Evolutionary conservation across 2,329 filamentous ascomycete genomes (phyloP).

Genomic region (Cryphonectria japonica): DNA sequence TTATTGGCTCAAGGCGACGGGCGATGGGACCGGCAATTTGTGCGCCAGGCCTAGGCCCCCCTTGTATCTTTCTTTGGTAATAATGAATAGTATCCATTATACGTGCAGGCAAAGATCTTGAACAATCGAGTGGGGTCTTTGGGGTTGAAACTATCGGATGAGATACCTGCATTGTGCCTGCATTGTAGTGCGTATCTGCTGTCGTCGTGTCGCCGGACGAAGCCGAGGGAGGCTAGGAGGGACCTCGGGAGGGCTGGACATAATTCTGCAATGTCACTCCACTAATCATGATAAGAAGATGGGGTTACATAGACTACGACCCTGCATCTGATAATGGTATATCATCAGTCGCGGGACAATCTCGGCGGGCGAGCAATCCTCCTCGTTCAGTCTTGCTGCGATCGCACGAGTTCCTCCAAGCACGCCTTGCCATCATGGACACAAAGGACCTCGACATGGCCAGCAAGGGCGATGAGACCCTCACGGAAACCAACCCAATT

Average conservation of each 20-base stretch:
- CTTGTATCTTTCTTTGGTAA: neutral
- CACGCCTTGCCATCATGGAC: slow-evolving; percentile 10
- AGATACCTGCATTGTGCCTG: neutral
- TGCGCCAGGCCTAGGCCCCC: neutral
- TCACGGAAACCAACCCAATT: neutral
- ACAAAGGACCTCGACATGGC: slow-evolving; percentile 9
- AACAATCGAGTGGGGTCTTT: neutral
- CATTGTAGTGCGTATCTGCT: neutral
- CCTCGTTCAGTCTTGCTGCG: neutral
- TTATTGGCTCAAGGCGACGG: neutral
- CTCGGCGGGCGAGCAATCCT: neutral
- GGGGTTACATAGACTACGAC: neutral
- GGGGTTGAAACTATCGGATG: neutral
- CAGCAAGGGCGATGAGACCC: slow-evolving; percentile 14
- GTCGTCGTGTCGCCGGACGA: neutral
- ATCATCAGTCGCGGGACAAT: neutral
- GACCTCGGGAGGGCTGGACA: neutral
- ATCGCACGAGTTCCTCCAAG: neutral
- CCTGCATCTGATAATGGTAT: neutral
- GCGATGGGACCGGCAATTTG: neutral
- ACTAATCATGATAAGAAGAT: slow-evolving; percentile 2
- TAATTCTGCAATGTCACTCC: slow-evolving; percentile 2
- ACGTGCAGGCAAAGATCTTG: neutral
- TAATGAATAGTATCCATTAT: neutral
- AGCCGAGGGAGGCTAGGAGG: neutral